Evolutionary conservation across 306 rosid species (phyloP).

Genomic region (Vigna angularis): DNA sequence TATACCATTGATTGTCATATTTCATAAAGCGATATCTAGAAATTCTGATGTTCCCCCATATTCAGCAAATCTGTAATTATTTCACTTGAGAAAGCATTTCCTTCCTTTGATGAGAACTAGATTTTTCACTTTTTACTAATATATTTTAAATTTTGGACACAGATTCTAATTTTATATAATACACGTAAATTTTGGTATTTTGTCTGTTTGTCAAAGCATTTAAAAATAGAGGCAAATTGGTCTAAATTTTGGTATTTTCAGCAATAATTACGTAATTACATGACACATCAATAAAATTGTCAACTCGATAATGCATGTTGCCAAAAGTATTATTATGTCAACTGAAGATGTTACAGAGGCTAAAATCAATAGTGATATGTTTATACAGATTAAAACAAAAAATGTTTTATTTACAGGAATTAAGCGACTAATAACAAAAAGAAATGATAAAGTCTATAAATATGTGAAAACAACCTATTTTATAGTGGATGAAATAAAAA

Average conservation of each 20-base stretch:
- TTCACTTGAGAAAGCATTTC: constrained; percentile 38
- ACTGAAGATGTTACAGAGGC: no score
- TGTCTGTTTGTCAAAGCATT: constrained; percentile 9
- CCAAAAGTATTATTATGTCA: no score
- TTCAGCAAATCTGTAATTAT: constrained; percentile 52
- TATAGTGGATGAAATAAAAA: no score
- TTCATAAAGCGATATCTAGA: constrained; percentile 45
- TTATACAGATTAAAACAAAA: no score
- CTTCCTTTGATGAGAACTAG: constrained; percentile 10
- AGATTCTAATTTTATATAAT: not conserved
- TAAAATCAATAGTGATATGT: no score
- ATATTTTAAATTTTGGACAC: constrained; percentile 32
- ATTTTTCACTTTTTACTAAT: constrained; percentile 32
- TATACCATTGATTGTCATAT: constrained; percentile 46
- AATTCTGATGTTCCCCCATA: constrained; percentile 41
- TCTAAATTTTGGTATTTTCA: not conserved
- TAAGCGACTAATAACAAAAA: no score
- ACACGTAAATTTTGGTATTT: not conserved
- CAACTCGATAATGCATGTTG: no score
- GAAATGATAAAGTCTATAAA: no score
- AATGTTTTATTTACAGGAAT: no score
- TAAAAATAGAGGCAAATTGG: constrained; percentile 1
- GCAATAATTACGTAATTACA: no score
- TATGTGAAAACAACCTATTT: no score
- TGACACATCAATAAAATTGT: no score